These are phyloP conservation scores for Pichia eremophila DNA, from an alignment of 805 yeast genomes.

Conservation along the genomic window DNA sequence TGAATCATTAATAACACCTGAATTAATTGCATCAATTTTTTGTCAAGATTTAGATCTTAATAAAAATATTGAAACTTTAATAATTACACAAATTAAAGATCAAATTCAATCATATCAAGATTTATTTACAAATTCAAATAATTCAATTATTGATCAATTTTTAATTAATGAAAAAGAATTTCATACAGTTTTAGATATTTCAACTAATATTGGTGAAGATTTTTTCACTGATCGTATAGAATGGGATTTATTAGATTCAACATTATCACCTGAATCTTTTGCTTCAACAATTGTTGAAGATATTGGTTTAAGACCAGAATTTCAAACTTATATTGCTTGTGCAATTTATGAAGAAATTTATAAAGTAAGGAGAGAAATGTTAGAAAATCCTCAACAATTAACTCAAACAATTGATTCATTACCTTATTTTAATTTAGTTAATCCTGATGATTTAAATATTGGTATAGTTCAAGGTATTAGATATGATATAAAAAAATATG, in stretches of 20 bases:
- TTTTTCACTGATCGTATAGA: constrained; percentile 88
- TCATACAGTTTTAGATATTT: constrained; percentile 71
- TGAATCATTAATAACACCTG: constrained; percentile 61
- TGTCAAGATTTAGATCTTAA: constrained; percentile 82
- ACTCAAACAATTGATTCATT: constrained; percentile 27
- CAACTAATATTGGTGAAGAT: constrained; percentile 74
- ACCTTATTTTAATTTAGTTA: constrained; percentile 26
- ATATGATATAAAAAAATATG: constrained; percentile 65
- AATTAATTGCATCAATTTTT: constrained; percentile 62
- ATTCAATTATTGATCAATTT: constrained; percentile 36
- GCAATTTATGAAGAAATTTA: constrained; percentile 73
- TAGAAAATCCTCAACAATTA: constrained; percentile 41
- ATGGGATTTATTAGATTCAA: constrained; percentile 65
- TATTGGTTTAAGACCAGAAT: constrained; percentile 76
- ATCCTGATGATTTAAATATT: constrained; percentile 18
- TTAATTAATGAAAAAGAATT: constrained; percentile 34
- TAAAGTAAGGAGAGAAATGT: constrained; percentile 69
- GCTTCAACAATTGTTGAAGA: constrained; percentile 78
- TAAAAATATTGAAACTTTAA: constrained; percentile 47
- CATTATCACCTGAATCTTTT: constrained; percentile 71
- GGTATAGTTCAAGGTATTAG: constrained; percentile 40
- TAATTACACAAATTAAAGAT: constrained; percentile 62
- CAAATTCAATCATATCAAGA: constrained; percentile 72
- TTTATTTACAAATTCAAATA: constrained; percentile 44
- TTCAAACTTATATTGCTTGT: constrained; percentile 81